Conservation (phyloP, 2,329 filamentous ascomycete species). For the Calonectria pseudoreteaudii region DNA sequence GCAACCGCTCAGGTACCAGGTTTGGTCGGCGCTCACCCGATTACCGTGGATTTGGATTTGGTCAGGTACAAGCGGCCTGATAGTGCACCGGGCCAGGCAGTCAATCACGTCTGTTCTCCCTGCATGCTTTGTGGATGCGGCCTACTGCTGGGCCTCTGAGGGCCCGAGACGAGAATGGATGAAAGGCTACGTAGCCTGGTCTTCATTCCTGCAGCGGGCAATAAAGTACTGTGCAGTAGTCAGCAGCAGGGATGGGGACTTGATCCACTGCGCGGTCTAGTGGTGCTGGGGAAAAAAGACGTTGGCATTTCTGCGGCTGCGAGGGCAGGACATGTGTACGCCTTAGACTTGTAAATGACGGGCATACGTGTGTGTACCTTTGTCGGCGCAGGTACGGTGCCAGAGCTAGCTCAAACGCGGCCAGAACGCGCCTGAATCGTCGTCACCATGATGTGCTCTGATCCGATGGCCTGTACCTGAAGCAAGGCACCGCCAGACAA, state of each 20-base stretch:
- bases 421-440: neutral
- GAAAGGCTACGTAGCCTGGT: neutral
- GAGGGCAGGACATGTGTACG: neutral
- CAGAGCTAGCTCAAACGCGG: neutral
- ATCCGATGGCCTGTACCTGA: slow-evolving; percentile 24
- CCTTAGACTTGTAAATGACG: slow-evolving; percentile 5
- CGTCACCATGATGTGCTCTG: slow-evolving; percentile 3
- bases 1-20: slow-evolving; percentile 17
- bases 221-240: slow-evolving; percentile 1
- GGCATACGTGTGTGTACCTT: neutral
- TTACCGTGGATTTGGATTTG: slow-evolving; percentile 17
- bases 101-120: slow-evolving; percentile 9
- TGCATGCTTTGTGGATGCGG: slow-evolving; percentile 18
- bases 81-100: neutral
- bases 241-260: slow-evolving; percentile 1
- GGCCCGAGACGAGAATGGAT: neutral
- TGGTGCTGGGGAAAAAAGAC: slow-evolving; percentile 10
- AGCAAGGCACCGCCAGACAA: slow-evolving; percentile 20
- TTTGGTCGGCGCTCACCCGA: slow-evolving; percentile 10
- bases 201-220: slow-evolving; percentile 11
- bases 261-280: slow-evolving; percentile 2
- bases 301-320: neutral
- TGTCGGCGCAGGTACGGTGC: neutral
- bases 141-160: neutral
- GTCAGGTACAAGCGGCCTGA: slow-evolving; percentile 20